phyloP scores from a whole-genome alignment of 768 basidiomycete genomes.

The Rhodotorula taiwanensis region DNA sequence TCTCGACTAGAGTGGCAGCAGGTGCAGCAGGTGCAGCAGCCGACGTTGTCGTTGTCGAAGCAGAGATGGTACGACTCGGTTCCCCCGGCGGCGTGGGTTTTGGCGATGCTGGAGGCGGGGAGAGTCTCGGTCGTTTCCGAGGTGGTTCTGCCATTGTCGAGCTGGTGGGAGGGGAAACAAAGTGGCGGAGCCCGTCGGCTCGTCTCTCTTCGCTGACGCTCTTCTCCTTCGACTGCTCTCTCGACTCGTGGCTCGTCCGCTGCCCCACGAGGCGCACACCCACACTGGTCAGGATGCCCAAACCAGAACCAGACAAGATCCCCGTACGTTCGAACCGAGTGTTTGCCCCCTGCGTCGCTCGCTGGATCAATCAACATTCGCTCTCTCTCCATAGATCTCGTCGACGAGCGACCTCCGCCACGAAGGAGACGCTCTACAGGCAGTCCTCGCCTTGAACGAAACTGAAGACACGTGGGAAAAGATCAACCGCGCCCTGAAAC shows the following conservation, averaged over 20 bases:
- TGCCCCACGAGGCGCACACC: no score
- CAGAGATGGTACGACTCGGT: no score
- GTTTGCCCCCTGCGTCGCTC: not conserved
- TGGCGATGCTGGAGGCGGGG: not conserved
- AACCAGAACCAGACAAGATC: conserved; percentile 28
- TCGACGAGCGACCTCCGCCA: conserved; percentile 41
- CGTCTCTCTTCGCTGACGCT: not conserved
- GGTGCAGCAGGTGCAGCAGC: not conserved
- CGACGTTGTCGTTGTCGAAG: no score
- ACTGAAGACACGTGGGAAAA: conserved; percentile 48
- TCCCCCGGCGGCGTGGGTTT: no score
- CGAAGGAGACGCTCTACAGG: conserved; percentile 43
- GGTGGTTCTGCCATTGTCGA: not conserved
- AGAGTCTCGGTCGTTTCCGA: conserved; percentile 3
- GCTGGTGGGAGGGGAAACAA: no score
- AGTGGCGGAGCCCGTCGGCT: no score
- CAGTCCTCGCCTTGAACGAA: conserved; percentile 43
- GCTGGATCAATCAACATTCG: not conserved
- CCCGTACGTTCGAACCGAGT: conserved; percentile 7
- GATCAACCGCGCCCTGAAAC: conserved; percentile 47
- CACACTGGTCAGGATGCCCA: not conserved
- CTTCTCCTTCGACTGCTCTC: not conserved
- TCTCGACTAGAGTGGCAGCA: not conserved
- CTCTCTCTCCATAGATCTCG: conserved; percentile 40
- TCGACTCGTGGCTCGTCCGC: no score